phyloP scores from a whole-genome alignment of 257 asterid species.

The Misopates orontium region DNA sequence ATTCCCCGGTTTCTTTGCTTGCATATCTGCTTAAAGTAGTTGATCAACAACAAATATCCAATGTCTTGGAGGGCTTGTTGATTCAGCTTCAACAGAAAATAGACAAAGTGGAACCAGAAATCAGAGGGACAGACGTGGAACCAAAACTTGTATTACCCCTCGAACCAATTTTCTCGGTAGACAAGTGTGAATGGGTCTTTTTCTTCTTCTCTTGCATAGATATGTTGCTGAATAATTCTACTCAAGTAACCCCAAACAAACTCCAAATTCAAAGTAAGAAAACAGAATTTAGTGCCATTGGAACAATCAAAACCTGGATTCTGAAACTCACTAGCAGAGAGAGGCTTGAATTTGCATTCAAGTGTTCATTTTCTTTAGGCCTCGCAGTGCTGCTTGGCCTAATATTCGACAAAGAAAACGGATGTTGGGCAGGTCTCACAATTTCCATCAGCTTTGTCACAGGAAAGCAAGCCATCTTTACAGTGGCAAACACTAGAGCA shows the following conservation, averaged over 20 bases:
- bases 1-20: constrained; percentile 40
- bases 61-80: constrained; percentile 24
- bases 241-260: background rate
- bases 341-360: constrained; percentile 46
- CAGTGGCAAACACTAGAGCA: constrained; percentile 63
- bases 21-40: constrained; percentile 25
- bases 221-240: constrained; percentile 28
- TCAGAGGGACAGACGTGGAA: constrained; percentile 13
- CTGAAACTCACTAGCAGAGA: constrained; percentile 22
- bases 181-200: constrained; percentile 33
- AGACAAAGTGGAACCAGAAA: constrained; percentile 31
- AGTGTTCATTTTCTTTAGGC: constrained; percentile 56
- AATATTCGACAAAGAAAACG: constrained; percentile 43
- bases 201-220: constrained; percentile 62
- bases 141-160: constrained; percentile 27
- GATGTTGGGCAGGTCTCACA: constrained; percentile 73
- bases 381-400: constrained; percentile 57
- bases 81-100: constrained; percentile 33
- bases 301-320: constrained; percentile 27
- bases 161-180: constrained; percentile 18
- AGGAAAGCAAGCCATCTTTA: constrained; percentile 59
- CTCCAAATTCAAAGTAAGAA: constrained; percentile 1
- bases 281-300: background rate
- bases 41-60: constrained; percentile 34
- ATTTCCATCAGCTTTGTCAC: constrained; percentile 62